These are phyloP conservation scores for Gossypium stocksii DNA, from an alignment of 345 rosid species.

Conservation along the genomic window DNA sequence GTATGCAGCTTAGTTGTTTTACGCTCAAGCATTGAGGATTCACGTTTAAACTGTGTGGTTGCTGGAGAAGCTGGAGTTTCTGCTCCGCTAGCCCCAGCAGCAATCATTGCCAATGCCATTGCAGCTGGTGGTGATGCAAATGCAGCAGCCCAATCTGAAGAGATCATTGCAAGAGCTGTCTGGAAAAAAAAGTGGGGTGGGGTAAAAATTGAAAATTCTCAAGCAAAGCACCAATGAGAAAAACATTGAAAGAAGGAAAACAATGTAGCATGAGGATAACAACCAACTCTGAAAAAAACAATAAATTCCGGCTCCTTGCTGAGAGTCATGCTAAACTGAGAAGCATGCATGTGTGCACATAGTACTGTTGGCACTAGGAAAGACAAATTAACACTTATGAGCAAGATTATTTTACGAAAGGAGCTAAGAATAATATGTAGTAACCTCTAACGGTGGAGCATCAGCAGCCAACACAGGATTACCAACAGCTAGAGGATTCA, in stretches of 20 bases:
- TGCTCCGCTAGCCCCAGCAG: constrained; percentile 97
- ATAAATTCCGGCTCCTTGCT: not conserved
- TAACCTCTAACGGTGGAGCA: constrained; percentile 83
- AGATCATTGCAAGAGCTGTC: constrained; percentile 93
- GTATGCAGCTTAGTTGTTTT: constrained; percentile 66
- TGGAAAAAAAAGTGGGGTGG: constrained; percentile 21
- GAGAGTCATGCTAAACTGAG: not conserved
- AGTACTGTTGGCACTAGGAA: constrained; percentile 1
- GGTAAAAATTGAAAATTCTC: not conserved
- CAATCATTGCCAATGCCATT: constrained; percentile 99
- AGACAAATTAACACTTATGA: constrained; percentile 14
- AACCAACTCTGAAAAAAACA: not conserved
- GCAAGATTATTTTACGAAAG: constrained; percentile 6
- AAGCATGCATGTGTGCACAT: not conserved
- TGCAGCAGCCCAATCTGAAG: constrained; percentile 98
- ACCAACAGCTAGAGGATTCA: constrained; percentile 90
- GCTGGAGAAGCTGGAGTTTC: constrained; percentile 63
- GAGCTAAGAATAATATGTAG: constrained; percentile 5
- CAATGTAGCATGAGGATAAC: not conserved
- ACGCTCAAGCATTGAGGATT: constrained; percentile 81
- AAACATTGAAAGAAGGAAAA: not conserved
- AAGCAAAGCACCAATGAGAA: not conserved
- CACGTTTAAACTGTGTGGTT: constrained; percentile 69
- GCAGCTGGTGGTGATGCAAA: constrained; percentile 99
- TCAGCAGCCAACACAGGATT: constrained; percentile 94